Evolutionary conservation across 768 basidiomycete genomes (phyloP), one percentile per base, ranked within the genome.

Genomic region (Panaeolus papilionaceus): DNA sequence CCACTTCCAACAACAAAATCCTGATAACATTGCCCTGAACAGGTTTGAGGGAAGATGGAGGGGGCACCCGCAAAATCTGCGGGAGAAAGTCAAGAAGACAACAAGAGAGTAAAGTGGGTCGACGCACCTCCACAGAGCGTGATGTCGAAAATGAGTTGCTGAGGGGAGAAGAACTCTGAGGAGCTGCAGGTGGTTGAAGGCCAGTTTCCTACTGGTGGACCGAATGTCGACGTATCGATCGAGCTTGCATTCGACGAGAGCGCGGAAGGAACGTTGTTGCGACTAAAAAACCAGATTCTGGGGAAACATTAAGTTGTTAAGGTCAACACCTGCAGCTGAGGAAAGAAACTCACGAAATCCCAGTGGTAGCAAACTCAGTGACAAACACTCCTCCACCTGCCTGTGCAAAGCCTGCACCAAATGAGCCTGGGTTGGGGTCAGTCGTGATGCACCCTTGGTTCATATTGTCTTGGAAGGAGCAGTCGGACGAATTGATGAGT

Each of bases 371-470:
- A 67, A 89, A 88, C 75, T 93, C 91, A 0, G 92, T 91, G 20
- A 92, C 88, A 69, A 85, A 94, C 11, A 92, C 84, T 14, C 94
- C 94, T 37, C 94, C 93, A 9, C 88, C 86, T 2, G 82, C 84
- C 3, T 79, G 76, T 0, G 89, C 89, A 72, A 95, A 94, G 2
- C 79, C 87, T 12, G 83, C 80, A 18, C 92, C 92, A 68, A 89
- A 94, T 16, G 88, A 89, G 2, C 78, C 77, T 1, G 84, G 72
- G 37, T 80, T 83, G 0, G 87, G 83, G 70, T 90, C 87, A 18
- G 80, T 78, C 26, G 89, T 84, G 38, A 87, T 81, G 72, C 93
- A 95, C 2, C 93, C 93, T 44, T 86, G 76, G 69, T 92, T 90
- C 28, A 67, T 75, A 69, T 88, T 88, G 47, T 80, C 79, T 5